Percentiles rank a stretch among this genome's conserved stretches.
Conservation (phyloP, 73 alveolate species). For the Uronychia binucleata region DNA sequence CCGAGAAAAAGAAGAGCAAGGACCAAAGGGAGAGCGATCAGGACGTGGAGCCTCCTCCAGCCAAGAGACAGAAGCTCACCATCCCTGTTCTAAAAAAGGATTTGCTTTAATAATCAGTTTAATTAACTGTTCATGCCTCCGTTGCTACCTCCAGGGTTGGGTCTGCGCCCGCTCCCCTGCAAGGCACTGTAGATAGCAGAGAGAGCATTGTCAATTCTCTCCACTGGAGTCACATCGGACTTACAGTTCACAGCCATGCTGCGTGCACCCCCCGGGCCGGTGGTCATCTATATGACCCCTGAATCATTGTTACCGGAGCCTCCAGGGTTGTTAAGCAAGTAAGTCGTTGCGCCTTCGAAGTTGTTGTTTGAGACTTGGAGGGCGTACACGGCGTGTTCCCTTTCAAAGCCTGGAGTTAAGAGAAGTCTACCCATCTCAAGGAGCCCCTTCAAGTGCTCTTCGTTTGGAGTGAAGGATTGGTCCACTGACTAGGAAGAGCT, state of each 20-base stretch:
- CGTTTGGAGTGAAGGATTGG: conserved; percentile 11
- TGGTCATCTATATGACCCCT: neutral
- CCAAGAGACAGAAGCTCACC: neutral
- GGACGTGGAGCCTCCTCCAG: neutral
- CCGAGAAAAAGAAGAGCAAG: neutral
- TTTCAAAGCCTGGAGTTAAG: neutral
- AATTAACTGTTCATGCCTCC: neutral
- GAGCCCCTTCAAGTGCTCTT: conserved; percentile 21
- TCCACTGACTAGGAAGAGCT: neutral
- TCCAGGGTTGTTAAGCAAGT: conserved; percentile 26
- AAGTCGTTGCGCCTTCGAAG: conserved; percentile 33
- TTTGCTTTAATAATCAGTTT: too few relatives aligned
- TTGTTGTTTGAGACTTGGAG: conserved; percentile 28
- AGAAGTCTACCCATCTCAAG: conserved; percentile 32
- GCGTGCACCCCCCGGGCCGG: neutral
- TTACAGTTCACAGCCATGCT: neutral
- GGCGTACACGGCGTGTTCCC: conserved; percentile 47
- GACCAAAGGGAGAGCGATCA: neutral
- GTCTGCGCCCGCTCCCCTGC: neutral
- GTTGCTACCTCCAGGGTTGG: neutral
- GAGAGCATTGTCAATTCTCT: neutral
- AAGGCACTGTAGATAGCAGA: neutral
- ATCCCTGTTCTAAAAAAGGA: neutral
- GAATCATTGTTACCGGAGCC: neutral
- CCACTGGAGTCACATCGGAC: neutral